phyloP scores from a whole-genome alignment of 371 early-diverging fungal species.

The Rhizopus stolonifer region DNA sequence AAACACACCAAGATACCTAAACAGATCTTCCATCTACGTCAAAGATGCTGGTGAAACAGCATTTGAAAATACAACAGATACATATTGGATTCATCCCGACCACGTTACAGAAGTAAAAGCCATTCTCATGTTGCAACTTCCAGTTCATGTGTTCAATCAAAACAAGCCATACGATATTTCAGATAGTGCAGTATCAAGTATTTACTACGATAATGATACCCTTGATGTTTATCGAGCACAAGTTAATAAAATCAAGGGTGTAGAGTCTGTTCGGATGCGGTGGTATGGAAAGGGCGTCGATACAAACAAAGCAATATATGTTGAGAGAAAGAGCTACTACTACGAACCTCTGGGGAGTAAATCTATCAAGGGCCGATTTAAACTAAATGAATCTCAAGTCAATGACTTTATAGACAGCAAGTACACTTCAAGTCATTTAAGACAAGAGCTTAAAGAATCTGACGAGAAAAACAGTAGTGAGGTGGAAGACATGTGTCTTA shows the following conservation, averaged over 20 bases:
- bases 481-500: constrained; percentile 59
- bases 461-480: constrained; percentile 62
- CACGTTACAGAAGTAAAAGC: constrained; percentile 92
- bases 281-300: constrained; percentile 52
- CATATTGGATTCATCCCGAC: constrained; percentile 97
- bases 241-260: constrained; percentile 84
- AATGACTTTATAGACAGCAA: constrained; percentile 77
- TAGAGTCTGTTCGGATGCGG: constrained; percentile 83
- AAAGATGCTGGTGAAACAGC: constrained; percentile 47
- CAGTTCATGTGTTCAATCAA: constrained; percentile 84
- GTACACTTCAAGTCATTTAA: constrained; percentile 74
- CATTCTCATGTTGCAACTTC: constrained; percentile 85
- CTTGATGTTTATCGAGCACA: constrained; percentile 89
- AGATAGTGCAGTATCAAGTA: constrained; percentile 86
- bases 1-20: constrained; percentile 1
- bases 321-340: constrained; percentile 96
- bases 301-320: constrained; percentile 59
- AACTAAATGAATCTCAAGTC: constrained; percentile 90
- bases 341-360: constrained; percentile 96
- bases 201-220: constrained; percentile 92
- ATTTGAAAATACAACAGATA: constrained; percentile 80
- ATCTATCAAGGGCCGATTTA: constrained; percentile 94
- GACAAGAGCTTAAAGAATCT: constrained; percentile 72
- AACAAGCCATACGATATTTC: constrained; percentile 58
- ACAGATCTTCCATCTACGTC: background rate